phyloP scores from a whole-genome alignment of 305 asterid species.

The Petunia hybrid region DNA sequence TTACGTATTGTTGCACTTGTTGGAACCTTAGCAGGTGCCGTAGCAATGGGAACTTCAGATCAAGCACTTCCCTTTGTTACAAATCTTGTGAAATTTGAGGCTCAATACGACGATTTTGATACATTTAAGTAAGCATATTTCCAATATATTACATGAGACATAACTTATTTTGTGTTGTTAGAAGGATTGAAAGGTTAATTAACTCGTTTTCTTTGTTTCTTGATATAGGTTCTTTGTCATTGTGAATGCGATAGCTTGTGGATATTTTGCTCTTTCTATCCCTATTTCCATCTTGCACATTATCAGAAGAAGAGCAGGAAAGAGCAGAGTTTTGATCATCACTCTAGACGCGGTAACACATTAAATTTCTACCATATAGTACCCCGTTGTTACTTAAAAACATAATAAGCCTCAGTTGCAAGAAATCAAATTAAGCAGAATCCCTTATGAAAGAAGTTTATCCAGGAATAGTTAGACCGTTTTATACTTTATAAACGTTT shows the following conservation, averaged over 20 bases:
- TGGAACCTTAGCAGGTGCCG: conserved; percentile 74
- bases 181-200: neutral
- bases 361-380: neutral
- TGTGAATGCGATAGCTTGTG: conserved; percentile 62
- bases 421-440: too few species aligned
- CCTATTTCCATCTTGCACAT: conserved; percentile 68
- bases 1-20: conserved; percentile 63
- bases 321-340: conserved; percentile 60
- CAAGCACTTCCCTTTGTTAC: conserved; percentile 76
- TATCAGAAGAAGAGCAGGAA: conserved; percentile 60
- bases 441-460: too few species aligned
- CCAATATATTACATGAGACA: neutral
- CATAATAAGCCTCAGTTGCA: too few species aligned
- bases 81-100: conserved; percentile 61
- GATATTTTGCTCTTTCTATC: conserved; percentile 69
- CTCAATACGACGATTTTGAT: conserved; percentile 71
- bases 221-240: conserved; percentile 65
- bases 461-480: too few species aligned
- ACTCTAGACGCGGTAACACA: conserved; percentile 39
- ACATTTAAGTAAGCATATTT: conserved; percentile 59
- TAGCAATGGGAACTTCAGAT: conserved; percentile 77
- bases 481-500: too few species aligned
- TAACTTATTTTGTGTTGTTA: neutral
- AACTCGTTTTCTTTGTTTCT: conserved; percentile 25
- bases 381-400: too few species aligned